These are phyloP conservation scores for Annona cherimola DNA, from an alignment of 164 flowering plant genomes.

Conservation along the genomic window DNA sequence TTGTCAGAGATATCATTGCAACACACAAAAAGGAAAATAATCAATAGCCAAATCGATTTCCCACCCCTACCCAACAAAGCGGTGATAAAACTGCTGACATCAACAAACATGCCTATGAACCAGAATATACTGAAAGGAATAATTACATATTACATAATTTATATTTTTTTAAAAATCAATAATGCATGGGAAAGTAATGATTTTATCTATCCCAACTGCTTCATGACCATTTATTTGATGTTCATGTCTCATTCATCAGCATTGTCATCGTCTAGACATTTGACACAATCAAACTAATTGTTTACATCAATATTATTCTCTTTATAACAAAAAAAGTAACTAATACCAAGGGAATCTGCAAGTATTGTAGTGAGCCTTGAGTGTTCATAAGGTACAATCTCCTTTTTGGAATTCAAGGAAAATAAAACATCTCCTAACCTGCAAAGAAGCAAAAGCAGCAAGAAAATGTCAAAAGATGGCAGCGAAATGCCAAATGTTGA, in stretches of 20 bases:
- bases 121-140: too few relatives aligned
- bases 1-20: too few relatives aligned
- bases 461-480: slow-evolving; percentile 1
- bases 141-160: too few relatives aligned
- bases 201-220: neutral
- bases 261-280: neutral
- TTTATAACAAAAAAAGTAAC: neutral
- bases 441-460: slow-evolving; percentile 8
- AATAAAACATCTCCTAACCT: slow-evolving; percentile 94
- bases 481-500: neutral
- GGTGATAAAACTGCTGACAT: too few relatives aligned
- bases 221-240: neutral
- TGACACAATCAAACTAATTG: neutral
- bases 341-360: slow-evolving; percentile 82
- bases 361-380: slow-evolving; percentile 77
- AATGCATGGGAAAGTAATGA: neutral
- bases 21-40: too few relatives aligned
- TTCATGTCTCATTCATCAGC: neutral
- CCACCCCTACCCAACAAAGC: too few relatives aligned
- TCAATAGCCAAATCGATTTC: too few relatives aligned
- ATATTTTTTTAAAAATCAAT: too few relatives aligned
- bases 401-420: slow-evolving; percentile 80
- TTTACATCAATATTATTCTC: neutral
- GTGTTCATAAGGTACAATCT: slow-evolving; percentile 71
- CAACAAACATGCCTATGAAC: too few relatives aligned